These are phyloP conservation scores for Tubosaeta sp. DNA, from an alignment of 768 basidiomycete species.

Conservation along the genomic window DNA sequence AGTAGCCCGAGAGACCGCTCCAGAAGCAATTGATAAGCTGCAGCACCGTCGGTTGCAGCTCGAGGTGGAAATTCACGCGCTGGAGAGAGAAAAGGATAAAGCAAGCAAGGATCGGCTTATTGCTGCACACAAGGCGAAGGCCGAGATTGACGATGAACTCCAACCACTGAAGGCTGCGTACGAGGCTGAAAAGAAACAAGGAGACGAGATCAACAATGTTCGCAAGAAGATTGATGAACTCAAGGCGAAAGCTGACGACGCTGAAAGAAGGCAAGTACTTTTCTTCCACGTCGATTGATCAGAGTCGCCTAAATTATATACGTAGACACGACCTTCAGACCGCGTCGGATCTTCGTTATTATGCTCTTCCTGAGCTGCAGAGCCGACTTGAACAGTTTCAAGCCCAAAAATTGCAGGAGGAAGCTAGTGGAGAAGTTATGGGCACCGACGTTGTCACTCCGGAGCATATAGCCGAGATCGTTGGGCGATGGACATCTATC, in stretches of 20 bases:
- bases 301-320: not conserved
- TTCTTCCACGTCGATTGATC: not conserved
- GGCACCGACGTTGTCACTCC: slow-evolving; percentile 72
- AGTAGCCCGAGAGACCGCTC: slow-evolving; percentile 90
- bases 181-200: slow-evolving; percentile 79
- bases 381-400: slow-evolving; percentile 65
- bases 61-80: slow-evolving; percentile 91
- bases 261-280: slow-evolving; percentile 68
- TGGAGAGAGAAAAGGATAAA: slow-evolving; percentile 87
- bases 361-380: slow-evolving; percentile 87
- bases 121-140: slow-evolving; percentile 69
- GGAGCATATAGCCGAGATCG: slow-evolving; percentile 92
- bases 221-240: slow-evolving; percentile 86
- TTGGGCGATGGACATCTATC: slow-evolving; percentile 89
- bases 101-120: slow-evolving; percentile 82
- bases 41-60: slow-evolving; percentile 87
- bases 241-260: slow-evolving; percentile 87
- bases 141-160: slow-evolving; percentile 81
- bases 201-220: slow-evolving; percentile 73
- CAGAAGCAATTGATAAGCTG: slow-evolving; percentile 88
- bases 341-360: slow-evolving; percentile 87
- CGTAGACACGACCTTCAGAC: slow-evolving; percentile 63
- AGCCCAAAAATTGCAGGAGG: slow-evolving; percentile 70
- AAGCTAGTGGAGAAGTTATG: slow-evolving; percentile 40
- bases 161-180: slow-evolving; percentile 80